These are phyloP conservation scores for Endoconidiophora laricicola DNA, from an alignment of 2,329 filamentous ascomycete genomes.

Conservation along the genomic window DNA sequence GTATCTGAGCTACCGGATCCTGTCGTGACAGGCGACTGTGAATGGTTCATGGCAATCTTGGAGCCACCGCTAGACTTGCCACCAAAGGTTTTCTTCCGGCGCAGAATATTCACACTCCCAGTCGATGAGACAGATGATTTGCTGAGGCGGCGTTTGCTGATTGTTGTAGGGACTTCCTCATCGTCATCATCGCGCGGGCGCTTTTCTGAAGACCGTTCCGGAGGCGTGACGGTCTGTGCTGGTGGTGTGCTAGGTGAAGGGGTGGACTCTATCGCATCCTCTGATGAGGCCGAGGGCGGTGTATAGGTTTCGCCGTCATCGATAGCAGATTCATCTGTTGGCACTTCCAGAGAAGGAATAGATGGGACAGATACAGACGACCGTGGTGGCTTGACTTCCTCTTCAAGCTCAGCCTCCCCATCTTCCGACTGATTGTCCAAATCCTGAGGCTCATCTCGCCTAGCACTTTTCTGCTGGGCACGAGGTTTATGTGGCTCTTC, in stretches of 20 bases:
- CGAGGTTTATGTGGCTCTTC: background rate
- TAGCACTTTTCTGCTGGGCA: background rate
- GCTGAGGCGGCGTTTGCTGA: constrained; percentile 53
- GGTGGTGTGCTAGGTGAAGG: constrained; percentile 21
- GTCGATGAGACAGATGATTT: constrained; percentile 30
- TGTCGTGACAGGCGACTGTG: constrained; percentile 28
- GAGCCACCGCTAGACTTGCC: constrained; percentile 25
- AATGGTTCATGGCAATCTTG: constrained; percentile 44
- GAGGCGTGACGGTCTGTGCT: constrained; percentile 36
- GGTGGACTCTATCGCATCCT: constrained; percentile 13
- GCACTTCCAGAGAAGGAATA: no score
- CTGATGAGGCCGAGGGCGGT: constrained; percentile 2
- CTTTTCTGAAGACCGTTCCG: constrained; percentile 74
- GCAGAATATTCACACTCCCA: constrained; percentile 14
- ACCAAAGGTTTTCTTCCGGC: constrained; percentile 31
- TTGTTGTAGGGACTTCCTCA: constrained; percentile 60
- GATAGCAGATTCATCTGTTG: background rate
- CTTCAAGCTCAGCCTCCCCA: no score
- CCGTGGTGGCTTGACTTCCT: no score
- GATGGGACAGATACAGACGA: no score
- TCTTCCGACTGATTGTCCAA: background rate
- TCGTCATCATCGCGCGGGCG: constrained; percentile 73
- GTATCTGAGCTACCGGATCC: constrained; percentile 24
- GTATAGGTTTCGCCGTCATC: background rate
- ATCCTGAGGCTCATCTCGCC: background rate